phyloP scores from a whole-genome alignment of 2,329 filamentous ascomycete genomes.

The Metarhizium robertsii region DNA sequence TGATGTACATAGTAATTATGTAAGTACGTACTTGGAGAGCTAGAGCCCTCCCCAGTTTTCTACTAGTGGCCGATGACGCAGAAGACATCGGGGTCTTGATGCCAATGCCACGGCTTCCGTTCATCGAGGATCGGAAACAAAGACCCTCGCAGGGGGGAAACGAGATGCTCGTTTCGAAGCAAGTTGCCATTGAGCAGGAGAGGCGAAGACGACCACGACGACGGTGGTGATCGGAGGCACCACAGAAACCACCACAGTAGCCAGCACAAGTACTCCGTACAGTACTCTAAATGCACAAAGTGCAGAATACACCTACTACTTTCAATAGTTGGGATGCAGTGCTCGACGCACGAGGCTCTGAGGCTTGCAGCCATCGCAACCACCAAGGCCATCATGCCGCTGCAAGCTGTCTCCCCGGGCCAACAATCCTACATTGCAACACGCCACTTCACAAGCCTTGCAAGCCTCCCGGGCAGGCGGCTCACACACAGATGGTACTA shows the following conservation, averaged over 20 bases:
- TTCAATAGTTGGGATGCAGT: not conserved
- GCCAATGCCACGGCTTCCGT: not conserved
- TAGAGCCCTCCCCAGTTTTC: not conserved
- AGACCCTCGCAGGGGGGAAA: not conserved
- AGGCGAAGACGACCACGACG: too few relatives aligned
- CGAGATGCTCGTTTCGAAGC: not conserved
- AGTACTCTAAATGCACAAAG: too few relatives aligned
- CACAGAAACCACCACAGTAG: not conserved
- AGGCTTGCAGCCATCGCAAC: not conserved
- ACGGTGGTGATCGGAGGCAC: not conserved
- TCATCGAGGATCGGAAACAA: not conserved
- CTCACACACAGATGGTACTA: not conserved
- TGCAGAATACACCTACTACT: too few relatives aligned
- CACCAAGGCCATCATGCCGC: not conserved
- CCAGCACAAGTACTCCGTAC: too few relatives aligned
- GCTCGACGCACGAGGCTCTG: not conserved
- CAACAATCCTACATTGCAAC: not conserved
- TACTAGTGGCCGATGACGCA: not conserved
- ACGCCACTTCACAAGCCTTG: not conserved
- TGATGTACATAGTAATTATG: not conserved
- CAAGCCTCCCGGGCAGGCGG: not conserved
- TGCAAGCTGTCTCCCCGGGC: not conserved
- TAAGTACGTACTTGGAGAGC: too few relatives aligned
- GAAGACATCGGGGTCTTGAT: not conserved
- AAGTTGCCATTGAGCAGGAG: not conserved